Percentiles rank a stretch among this genome's conserved stretches.
phyloP scores from a whole-genome alignment of 2,329 filamentous ascomycete species.

The Elsinoe ampelina region DNA sequence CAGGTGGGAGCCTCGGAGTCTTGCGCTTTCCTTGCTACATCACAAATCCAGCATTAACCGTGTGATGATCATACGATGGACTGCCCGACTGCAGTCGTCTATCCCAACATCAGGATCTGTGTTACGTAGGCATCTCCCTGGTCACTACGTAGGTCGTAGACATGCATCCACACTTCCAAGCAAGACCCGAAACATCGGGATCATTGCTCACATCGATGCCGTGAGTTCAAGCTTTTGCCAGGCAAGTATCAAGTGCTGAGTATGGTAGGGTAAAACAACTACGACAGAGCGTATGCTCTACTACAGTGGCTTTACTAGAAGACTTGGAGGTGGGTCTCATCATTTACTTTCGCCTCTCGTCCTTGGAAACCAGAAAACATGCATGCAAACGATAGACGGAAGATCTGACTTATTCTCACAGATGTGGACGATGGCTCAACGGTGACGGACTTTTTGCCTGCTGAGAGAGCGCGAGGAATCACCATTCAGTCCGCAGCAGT shows the following conservation, averaged over 20 bases:
- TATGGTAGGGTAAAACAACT: slow-evolving; percentile 73
- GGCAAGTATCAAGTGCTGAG: slow-evolving; percentile 13
- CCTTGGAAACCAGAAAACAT: not conserved
- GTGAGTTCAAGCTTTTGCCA: slow-evolving; percentile 31
- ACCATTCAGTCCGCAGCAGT: slow-evolving; percentile 97
- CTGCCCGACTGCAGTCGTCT: not conserved
- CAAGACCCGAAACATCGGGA: slow-evolving; percentile 82
- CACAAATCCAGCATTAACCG: not conserved
- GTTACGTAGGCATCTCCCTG: not conserved
- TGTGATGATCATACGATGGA: slow-evolving; percentile 1
- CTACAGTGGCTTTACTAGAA: slow-evolving; percentile 79
- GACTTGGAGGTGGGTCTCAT: slow-evolving; percentile 56
- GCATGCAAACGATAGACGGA: not conserved
- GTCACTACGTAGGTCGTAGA: not conserved
- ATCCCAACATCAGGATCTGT: not conserved
- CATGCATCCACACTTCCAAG: slow-evolving; percentile 3
- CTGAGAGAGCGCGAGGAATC: slow-evolving; percentile 85
- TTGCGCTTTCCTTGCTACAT: slow-evolving; percentile 14
- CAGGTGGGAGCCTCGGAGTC: not conserved
- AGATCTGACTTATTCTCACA: slow-evolving; percentile 19
- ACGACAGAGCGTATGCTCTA: slow-evolving; percentile 99
- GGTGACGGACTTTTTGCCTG: slow-evolving; percentile 90
- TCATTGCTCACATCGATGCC: slow-evolving; percentile 97
- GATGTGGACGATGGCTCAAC: slow-evolving; percentile 96
- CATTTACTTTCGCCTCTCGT: not conserved